These are phyloP conservation scores for Suillus alpinus DNA, from an alignment of 768 basidiomycete genomes.

Conservation along the genomic window DNA sequence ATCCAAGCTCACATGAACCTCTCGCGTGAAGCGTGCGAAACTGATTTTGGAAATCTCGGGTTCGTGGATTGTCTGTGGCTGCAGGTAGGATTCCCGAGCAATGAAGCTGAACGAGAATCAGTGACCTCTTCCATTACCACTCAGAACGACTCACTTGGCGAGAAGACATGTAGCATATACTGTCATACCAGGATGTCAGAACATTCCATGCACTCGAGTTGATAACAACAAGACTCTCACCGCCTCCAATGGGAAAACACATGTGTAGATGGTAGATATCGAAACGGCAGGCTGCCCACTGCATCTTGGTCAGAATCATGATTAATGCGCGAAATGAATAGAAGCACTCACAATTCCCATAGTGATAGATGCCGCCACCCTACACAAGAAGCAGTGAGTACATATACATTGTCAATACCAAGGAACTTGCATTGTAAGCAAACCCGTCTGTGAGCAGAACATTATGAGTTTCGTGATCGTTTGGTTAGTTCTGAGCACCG, in stretches of 20 bases:
- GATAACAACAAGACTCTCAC: constrained; percentile 14
- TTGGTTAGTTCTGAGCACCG: constrained; percentile 10
- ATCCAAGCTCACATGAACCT: not conserved
- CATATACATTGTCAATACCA: not conserved
- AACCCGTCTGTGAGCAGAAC: constrained; percentile 26
- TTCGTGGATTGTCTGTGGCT: not conserved
- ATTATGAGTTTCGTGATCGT: constrained; percentile 16
- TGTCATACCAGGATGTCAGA: constrained; percentile 1
- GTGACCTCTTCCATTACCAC: not conserved
- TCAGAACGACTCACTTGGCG: constrained; percentile 21
- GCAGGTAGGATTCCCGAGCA: constrained; percentile 28
- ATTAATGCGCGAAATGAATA: not conserved
- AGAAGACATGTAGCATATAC: constrained; percentile 29
- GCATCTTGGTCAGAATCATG: not conserved
- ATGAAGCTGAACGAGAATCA: constrained; percentile 18
- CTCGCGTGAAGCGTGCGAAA: not conserved
- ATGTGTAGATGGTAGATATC: constrained; percentile 18
- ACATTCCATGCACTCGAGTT: not conserved
- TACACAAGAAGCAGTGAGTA: constrained; percentile 5
- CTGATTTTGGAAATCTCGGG: not conserved
- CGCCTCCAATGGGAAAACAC: constrained; percentile 23
- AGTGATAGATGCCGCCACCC: constrained; percentile 14
- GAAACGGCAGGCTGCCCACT: constrained; percentile 22
- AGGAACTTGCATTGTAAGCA: constrained; percentile 19
- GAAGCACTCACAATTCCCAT: constrained; percentile 17